Evolutionary conservation across 73 alveolate genomes (phyloP).

Genomic region (Tetrahymena malaccensis): DNA sequence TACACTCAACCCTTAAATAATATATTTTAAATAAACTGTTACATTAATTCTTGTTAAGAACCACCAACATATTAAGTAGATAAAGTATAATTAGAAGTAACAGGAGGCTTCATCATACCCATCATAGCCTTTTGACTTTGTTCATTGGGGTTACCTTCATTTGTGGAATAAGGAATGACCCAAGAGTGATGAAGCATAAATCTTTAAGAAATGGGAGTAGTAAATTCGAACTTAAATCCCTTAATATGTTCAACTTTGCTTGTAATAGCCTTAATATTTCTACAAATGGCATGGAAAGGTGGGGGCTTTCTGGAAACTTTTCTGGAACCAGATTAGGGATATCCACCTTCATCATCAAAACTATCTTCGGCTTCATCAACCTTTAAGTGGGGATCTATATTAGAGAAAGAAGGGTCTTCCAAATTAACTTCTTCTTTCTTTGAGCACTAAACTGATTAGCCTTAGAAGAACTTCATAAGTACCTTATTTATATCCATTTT

Average conservation of each 20-base stretch:
- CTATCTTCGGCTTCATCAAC: constrained; percentile 2
- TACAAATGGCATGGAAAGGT: constrained; percentile 26
- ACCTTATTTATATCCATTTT: not conserved
- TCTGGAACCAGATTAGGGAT: not conserved
- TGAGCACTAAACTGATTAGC: not conserved
- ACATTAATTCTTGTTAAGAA: not conserved
- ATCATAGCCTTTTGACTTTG: not conserved
- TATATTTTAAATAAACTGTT: not conserved
- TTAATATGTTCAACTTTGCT: constrained; percentile 42
- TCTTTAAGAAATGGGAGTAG: constrained; percentile 28
- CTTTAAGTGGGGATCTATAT: constrained; percentile 29
- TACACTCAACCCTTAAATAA: not conserved
- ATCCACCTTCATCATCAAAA: constrained; percentile 12
- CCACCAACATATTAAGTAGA: constrained; percentile 42
- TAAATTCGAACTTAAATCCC: constrained; percentile 35
- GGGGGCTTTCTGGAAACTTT: constrained; percentile 42
- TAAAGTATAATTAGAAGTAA: constrained; percentile 19
- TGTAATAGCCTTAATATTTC: constrained; percentile 36
- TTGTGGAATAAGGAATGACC: constrained; percentile 12
- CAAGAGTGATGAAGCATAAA: constrained; percentile 40
- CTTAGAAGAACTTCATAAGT: not conserved
- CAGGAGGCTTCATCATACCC: constrained; percentile 26
- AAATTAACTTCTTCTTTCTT: constrained; percentile 34
- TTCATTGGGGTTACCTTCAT: not conserved
- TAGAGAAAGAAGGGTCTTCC: constrained; percentile 39